These are phyloP conservation scores for Hygrocybe coccinea DNA, from an alignment of 768 basidiomycete genomes.

Conservation along the genomic window DNA sequence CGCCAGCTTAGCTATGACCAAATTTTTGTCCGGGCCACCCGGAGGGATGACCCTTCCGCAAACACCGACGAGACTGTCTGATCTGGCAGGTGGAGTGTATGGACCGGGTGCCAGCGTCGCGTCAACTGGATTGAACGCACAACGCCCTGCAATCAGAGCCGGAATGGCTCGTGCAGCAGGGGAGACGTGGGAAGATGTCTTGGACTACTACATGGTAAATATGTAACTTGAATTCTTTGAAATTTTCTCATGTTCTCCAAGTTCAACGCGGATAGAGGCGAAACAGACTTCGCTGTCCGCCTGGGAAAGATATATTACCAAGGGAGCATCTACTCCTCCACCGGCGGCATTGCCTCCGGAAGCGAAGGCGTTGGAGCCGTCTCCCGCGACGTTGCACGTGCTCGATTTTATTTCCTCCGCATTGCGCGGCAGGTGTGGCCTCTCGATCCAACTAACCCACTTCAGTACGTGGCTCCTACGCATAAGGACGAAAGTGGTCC, in stretches of 20 bases:
- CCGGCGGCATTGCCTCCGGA: constrained; percentile 79
- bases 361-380: constrained; percentile 92
- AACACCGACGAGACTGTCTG: constrained; percentile 77
- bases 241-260: constrained; percentile 25
- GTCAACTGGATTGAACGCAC: constrained; percentile 71
- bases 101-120: constrained; percentile 93
- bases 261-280: constrained; percentile 94
- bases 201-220: constrained; percentile 84
- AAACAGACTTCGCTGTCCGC: constrained; percentile 82
- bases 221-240: background rate
- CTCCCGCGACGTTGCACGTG: constrained; percentile 70
- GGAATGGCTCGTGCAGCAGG: constrained; percentile 79
- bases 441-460: constrained; percentile 58
- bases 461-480: constrained; percentile 37
- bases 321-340: constrained; percentile 79
- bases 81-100: constrained; percentile 88
- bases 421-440: constrained; percentile 89
- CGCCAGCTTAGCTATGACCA: constrained; percentile 58
- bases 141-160: constrained; percentile 77
- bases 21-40: constrained; percentile 81
- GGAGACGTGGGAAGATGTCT: constrained; percentile 89
- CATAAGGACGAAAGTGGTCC: constrained; percentile 43
- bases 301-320: constrained; percentile 96
- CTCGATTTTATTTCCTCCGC: constrained; percentile 76
- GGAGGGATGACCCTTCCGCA: constrained; percentile 85